phyloP scores from a whole-genome alignment of 2,329 filamentous ascomycete species.

The Talaromyces sp. region DNA sequence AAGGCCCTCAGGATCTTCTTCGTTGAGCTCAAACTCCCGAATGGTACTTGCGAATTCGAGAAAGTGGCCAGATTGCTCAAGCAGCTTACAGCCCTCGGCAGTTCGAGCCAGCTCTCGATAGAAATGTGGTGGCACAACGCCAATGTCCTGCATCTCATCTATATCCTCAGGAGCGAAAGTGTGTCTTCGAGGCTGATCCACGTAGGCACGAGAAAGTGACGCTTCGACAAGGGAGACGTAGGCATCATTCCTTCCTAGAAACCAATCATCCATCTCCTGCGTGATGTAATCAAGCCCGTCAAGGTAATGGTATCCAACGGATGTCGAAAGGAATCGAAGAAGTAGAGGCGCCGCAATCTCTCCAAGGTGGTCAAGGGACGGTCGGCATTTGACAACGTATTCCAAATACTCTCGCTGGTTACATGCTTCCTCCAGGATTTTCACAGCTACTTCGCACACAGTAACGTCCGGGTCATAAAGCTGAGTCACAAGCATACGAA shows the following conservation, averaged over 20 bases:
- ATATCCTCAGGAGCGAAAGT: slow-evolving; percentile 50
- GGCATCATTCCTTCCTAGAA: slow-evolving; percentile 90
- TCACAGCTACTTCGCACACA: slow-evolving; percentile 92
- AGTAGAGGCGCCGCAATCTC: slow-evolving; percentile 94
- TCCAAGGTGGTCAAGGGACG: slow-evolving; percentile 87
- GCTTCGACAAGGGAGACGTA: slow-evolving; percentile 94
- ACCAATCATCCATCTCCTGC: slow-evolving; percentile 99
- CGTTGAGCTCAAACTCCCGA: slow-evolving; percentile 76
- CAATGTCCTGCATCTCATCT: slow-evolving; percentile 54
- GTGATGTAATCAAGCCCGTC: slow-evolving; percentile 98
- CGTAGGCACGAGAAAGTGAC: slow-evolving; percentile 81
- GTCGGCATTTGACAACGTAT: slow-evolving; percentile 93
- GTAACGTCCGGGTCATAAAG: slow-evolving; percentile 96
- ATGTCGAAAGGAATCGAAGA: slow-evolving; percentile 88
- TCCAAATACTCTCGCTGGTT: slow-evolving; percentile 87
- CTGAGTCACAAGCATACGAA: slow-evolving; percentile 93
- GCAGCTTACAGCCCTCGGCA: slow-evolving; percentile 80
- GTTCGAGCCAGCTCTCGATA: slow-evolving; percentile 93
- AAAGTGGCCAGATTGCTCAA: slow-evolving; percentile 93
- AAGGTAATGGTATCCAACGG: slow-evolving; percentile 94
- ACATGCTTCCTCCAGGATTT: slow-evolving; percentile 95
- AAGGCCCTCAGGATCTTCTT: slow-evolving; percentile 76
- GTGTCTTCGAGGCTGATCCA: slow-evolving; percentile 45
- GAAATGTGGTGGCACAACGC: slow-evolving; percentile 85
- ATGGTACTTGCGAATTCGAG: slow-evolving; percentile 88